Base-by-base conservation (phyloP, 2,329 filamentous ascomycete genomes). In the Aureobasidium lini region DNA sequence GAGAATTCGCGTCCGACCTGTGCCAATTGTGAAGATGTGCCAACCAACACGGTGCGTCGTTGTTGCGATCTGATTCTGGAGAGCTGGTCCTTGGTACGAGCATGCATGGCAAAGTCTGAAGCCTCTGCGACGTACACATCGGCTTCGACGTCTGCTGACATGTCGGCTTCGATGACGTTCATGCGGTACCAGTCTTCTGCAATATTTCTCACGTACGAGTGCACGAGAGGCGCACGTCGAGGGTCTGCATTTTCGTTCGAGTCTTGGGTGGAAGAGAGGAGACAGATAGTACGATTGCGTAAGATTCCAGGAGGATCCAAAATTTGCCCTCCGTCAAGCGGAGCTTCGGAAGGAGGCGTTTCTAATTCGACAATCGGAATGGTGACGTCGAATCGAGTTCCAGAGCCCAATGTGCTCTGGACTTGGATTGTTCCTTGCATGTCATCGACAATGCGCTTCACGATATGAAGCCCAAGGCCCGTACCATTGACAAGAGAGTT, bases 381-480 rank as follows among this genome's bases (percentile, higher is more conserved):
- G 18, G 28, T 5, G 1, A 57, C 53, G 5, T 57, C 53, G 10
- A 57, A 44, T 8, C 42, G 53, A 1, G 53, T 47, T 6, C 53
- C 53, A 7, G 18, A 1, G 1, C 53, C 53, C 29, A 34, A 6
- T 3, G 2, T n/a, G 32, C 42, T 57, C 5, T 47, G 9, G 1
- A 57, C 53, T 16, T 5, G 37, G n/a, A 72, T 65, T 4, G 60
- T 62, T 4, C 64, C 70, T 3, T 60, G 59, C 10, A 71, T 49
- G 4, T 64, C 60, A 13, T 66, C 61, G 2, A 68, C 67, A 8
- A 72, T 64, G 1, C 15, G 23, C 8, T 8, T 36, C 2, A 9
- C 11, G 34, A 36, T 8, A 4, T 36, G 34, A 3, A 36, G 34
- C 18, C 18, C 18, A 23, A 23, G 1, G 3, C 18, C 18, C 18